Percentiles rank a stretch among this genome's conserved stretches.
phyloP scores from a whole-genome alignment of 176 grass and related monocot species.

The Aegilops umbellulata region DNA sequence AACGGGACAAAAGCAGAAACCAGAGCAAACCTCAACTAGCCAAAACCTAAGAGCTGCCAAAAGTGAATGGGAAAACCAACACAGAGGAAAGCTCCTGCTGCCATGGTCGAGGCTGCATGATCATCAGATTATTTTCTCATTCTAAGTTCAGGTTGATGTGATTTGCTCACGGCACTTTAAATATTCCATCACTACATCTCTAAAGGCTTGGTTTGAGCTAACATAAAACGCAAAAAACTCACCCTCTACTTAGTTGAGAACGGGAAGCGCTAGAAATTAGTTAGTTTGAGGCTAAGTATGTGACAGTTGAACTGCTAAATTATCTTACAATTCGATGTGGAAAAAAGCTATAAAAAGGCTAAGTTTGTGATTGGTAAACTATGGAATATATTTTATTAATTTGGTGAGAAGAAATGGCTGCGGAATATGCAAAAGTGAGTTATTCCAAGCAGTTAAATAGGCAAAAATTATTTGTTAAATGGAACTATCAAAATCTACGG shows the following conservation, averaged over 20 bases:
- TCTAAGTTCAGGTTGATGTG: neutral
- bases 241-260: no score
- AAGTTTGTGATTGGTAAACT: neutral
- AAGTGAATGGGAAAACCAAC: neutral
- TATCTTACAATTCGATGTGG: neutral
- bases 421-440: neutral
- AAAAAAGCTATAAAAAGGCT: neutral
- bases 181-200: no score
- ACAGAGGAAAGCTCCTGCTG: neutral
- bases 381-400: neutral
- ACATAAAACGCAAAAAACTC: neutral
- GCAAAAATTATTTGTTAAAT: neutral
- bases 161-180: no score
- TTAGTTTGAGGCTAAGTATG: no score
- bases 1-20: neutral
- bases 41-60: neutral
- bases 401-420: neutral
- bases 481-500: neutral
- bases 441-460: neutral
- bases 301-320: no score
- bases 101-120: neutral
- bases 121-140: neutral
- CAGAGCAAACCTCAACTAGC: no score
- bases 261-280: no score
- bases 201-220: no score